Conservation (phyloP, 176 grass and related monocot genomes). For the Stipa capillata region DNA sequence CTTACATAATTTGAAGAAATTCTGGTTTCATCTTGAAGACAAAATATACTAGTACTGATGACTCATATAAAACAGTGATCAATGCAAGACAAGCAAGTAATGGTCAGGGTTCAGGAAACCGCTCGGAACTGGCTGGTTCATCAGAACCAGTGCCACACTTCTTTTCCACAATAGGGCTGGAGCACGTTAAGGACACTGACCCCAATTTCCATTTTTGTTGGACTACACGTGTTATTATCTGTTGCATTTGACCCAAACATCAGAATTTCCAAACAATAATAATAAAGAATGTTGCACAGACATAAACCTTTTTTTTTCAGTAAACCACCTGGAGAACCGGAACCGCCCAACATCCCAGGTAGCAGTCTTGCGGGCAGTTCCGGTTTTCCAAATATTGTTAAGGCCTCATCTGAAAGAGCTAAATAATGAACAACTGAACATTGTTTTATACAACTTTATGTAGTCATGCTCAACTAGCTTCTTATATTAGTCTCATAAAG, state of each 20-base stretch:
- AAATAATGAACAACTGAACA: neutral
- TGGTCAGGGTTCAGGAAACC: neutral
- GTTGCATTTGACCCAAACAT: neutral
- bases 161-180: neutral
- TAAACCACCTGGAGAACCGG: neutral
- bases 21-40: neutral
- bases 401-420: neutral
- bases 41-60: neutral
- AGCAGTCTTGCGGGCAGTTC: neutral
- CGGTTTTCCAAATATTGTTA: neutral
- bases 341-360: neutral
- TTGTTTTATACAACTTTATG: neutral
- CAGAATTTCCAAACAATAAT: neutral
- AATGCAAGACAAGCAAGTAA: neutral
- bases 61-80: neutral
- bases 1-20: neutral
- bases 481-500: neutral
- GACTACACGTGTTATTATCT: neutral
- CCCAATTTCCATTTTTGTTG: neutral
- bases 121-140: neutral
- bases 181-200: neutral
- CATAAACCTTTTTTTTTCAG: neutral
- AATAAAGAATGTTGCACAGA: neutral
- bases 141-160: neutral
- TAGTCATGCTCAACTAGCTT: neutral